Evolutionary conservation across 1,284 basidiomycete species (phyloP).

Genomic region (Sporisorium iseilematis-ciliati): DNA sequence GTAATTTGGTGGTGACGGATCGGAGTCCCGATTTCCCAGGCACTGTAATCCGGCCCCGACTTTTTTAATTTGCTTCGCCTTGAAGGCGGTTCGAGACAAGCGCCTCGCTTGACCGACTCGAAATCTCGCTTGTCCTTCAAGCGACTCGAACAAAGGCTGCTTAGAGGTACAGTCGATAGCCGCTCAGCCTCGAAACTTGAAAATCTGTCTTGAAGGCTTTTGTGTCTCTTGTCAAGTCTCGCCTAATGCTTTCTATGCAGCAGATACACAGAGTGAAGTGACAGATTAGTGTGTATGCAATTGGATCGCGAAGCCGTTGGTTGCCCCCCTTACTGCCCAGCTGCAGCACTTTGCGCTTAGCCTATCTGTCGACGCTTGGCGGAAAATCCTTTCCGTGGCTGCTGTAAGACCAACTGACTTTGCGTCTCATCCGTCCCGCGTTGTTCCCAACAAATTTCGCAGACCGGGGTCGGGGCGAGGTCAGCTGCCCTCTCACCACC

Average conservation of each 20-base stretch:
- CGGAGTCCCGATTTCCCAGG: background rate
- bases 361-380: background rate
- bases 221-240: background rate
- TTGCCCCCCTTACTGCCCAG: slow-evolving; percentile 1
- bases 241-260: background rate
- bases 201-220: background rate
- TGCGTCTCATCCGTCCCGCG: no score
- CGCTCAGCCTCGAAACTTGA: background rate
- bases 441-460: slow-evolving; percentile 3
- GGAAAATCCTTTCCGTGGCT: background rate
- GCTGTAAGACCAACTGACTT: background rate
- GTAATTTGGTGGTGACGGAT: background rate
- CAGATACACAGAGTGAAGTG: background rate
- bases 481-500: background rate
- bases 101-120: slow-evolving; percentile 1
- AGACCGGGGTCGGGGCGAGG: background rate
- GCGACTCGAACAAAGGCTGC: background rate
- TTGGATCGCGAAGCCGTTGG: background rate
- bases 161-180: background rate
- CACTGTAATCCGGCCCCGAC: background rate
- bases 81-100: background rate
- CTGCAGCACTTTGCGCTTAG: background rate
- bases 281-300: background rate
- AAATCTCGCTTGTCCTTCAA: slow-evolving; percentile 6
- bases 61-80: background rate